Conservation (phyloP, 148 eudicot species). For the Pouteria glomerata region DNA sequence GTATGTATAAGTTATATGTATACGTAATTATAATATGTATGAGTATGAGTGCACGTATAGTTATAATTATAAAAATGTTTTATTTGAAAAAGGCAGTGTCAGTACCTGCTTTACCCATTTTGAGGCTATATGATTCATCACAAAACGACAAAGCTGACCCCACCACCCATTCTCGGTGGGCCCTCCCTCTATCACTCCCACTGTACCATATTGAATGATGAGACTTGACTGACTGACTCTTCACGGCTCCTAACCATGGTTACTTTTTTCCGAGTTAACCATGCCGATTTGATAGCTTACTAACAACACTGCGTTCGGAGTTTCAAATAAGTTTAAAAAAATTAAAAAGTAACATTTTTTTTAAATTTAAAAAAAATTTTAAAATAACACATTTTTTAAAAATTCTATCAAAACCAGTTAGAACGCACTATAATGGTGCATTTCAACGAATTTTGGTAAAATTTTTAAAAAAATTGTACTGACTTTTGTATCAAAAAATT, state of each 20-base stretch:
- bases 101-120: constrained; percentile 7
- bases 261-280: neutral
- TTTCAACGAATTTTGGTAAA: no score
- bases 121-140: constrained; percentile 28
- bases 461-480: no score
- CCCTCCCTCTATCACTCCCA: neutral
- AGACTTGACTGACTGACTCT: constrained; percentile 12
- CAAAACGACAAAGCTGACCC: constrained; percentile 24
- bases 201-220: neutral
- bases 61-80: neutral
- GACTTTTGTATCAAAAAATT: no score
- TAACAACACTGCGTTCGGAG: no score
- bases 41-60: neutral
- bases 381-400: no score
- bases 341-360: no score
- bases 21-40: no score
- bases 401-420: no score
- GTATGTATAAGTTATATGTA: neutral
- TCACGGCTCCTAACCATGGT: constrained; percentile 12
- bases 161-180: neutral
- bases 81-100: constrained; percentile 1
- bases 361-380: no score
- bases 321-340: no score
- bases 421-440: no score
- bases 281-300: neutral